These are phyloP conservation scores for Cryptosporidium felis DNA, from an alignment of 169 alveolate species.

Conservation along the genomic window DNA sequence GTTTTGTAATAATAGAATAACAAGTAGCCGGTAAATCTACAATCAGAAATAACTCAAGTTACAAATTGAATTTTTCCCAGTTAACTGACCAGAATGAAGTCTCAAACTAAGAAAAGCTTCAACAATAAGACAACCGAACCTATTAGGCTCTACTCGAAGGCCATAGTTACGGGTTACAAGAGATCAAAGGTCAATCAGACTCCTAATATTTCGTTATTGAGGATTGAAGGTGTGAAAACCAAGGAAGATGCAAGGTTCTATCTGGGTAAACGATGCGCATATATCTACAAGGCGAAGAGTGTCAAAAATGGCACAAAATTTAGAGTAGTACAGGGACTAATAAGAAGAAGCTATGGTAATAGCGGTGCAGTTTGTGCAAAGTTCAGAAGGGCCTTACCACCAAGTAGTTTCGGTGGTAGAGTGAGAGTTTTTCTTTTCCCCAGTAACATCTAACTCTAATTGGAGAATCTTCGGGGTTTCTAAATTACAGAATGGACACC, in stretches of 20 bases:
- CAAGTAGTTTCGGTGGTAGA: constrained; percentile 94
- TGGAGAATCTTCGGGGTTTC: too few relatives aligned
- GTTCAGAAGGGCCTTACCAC: constrained; percentile 95
- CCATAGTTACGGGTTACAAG: constrained; percentile 90
- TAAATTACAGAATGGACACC: too few relatives aligned
- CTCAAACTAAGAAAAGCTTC: constrained; percentile 29
- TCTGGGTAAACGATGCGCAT: constrained; percentile 97
- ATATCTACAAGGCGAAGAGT: constrained; percentile 94
- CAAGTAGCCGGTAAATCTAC: too few relatives aligned
- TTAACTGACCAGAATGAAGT: background rate
- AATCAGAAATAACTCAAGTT: background rate
- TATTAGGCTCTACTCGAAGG: constrained; percentile 89
- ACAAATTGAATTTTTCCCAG: background rate
- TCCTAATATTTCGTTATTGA: constrained; percentile 93
- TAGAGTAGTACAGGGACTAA: constrained; percentile 98
- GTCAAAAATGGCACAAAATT: constrained; percentile 90
- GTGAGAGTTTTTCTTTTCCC: constrained; percentile 97
- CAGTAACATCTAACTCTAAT: constrained; percentile 83
- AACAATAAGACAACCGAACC: constrained; percentile 82
- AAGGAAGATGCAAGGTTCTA: constrained; percentile 94
- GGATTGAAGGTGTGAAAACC: constrained; percentile 94
- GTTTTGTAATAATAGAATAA: background rate
- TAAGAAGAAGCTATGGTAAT: constrained; percentile 96
- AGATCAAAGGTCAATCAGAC: constrained; percentile 94
- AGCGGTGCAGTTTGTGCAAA: constrained; percentile 97